Percentiles rank a stretch among this genome's conserved stretches.
Evolutionary conservation across 257 asterid genomes (phyloP).

Genomic region (Cynanchum wilfordii): DNA sequence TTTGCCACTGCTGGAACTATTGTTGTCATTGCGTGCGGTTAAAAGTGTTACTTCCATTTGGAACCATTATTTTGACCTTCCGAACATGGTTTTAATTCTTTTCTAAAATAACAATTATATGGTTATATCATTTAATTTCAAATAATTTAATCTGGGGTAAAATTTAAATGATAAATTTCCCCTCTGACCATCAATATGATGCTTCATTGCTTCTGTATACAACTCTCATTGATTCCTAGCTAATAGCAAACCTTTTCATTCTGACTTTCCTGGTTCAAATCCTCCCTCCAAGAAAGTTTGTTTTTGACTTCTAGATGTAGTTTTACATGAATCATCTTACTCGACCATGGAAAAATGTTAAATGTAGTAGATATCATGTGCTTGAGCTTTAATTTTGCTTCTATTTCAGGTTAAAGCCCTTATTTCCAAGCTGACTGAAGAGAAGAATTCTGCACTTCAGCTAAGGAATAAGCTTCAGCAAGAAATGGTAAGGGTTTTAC

Average conservation of each 20-base stretch:
- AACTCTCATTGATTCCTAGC: neutral
- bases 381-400: conserved; percentile 18
- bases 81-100: neutral
- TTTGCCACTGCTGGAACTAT: neutral
- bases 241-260: neutral
- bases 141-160: neutral
- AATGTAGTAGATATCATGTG: neutral
- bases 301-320: neutral
- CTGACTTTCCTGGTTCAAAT: neutral
- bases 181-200: neutral
- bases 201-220: neutral
- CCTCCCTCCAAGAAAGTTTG: too few relatives aligned
- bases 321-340: neutral
- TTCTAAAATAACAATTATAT: neutral
- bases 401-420: conserved; percentile 57
- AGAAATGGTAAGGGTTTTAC: conserved; percentile 37
- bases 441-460: conserved; percentile 58
- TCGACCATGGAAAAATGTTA: neutral
- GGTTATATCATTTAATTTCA: neutral
- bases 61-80: neutral
- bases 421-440: conserved; percentile 70
- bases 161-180: neutral
- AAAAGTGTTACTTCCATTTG: neutral
- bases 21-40: neutral
- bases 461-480: conserved; percentile 69